These are phyloP conservation scores for Fusarium cicatricum DNA, from an alignment of 2,329 filamentous ascomycete species.

Conservation along the genomic window DNA sequence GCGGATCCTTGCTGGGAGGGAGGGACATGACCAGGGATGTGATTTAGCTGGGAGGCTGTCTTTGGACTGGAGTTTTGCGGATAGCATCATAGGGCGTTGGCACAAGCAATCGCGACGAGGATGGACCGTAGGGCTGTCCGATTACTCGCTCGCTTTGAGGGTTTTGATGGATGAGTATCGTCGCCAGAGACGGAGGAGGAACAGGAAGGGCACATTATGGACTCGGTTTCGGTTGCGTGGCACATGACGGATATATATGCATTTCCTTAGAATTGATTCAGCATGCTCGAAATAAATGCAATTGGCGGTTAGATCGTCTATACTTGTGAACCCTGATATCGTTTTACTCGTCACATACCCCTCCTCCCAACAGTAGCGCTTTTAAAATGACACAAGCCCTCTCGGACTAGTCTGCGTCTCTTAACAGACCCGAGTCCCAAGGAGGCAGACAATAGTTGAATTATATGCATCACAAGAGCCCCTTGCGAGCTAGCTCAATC, in stretches of 20 bases:
- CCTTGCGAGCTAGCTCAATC: slow-evolving; percentile 82
- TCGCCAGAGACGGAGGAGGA: slow-evolving; percentile 12
- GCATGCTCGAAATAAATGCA: not conserved
- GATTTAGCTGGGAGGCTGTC: slow-evolving; percentile 14
- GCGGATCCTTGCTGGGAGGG: slow-evolving; percentile 1
- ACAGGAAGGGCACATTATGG: slow-evolving; percentile 19
- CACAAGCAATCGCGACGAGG: slow-evolving; percentile 24
- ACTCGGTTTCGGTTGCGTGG: slow-evolving; percentile 17
- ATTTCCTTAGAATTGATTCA: slow-evolving; percentile 29
- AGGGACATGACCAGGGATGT: slow-evolving; percentile 16
- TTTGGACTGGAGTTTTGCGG: slow-evolving; percentile 41
- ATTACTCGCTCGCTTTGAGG: slow-evolving; percentile 27
- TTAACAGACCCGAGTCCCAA: not conserved
- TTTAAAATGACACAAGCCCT: not conserved
- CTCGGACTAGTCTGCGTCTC: not conserved
- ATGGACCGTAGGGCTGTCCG: slow-evolving; percentile 16
- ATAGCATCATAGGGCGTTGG: slow-evolving; percentile 42
- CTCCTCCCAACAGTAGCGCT: not conserved
- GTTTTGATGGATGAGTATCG: slow-evolving; percentile 20
- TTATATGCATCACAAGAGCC: slow-evolving; percentile 62
- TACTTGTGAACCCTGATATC: not conserved
- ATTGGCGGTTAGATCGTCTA: not conserved
- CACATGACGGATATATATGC: slow-evolving; percentile 24
- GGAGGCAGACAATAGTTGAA: not conserved
- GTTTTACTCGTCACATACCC: not conserved